Evolutionary conservation across 2,329 filamentous ascomycete species (phyloP).

Genomic region (Sporothrix brasiliensis): DNA sequence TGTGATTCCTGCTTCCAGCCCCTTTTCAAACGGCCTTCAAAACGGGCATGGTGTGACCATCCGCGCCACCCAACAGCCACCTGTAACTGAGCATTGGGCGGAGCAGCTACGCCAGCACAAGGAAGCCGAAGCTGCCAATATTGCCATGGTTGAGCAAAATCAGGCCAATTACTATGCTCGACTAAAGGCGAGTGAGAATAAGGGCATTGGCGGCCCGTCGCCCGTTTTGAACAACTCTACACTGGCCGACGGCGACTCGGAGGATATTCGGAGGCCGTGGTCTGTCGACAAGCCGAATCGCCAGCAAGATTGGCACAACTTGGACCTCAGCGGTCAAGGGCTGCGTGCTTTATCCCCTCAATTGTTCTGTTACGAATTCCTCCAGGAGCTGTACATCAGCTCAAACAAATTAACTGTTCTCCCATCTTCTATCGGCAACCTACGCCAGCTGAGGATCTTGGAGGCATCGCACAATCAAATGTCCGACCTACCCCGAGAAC

Average conservation of each 20-base stretch:
- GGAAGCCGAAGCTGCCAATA: slow-evolving; percentile 72
- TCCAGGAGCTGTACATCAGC: slow-evolving; percentile 89
- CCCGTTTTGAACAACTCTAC: slow-evolving; percentile 53
- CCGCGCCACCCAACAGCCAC: slow-evolving; percentile 47
- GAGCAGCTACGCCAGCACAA: slow-evolving; percentile 82
- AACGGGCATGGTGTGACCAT: slow-evolving; percentile 52
- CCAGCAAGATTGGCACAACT: slow-evolving; percentile 84
- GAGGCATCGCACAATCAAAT: slow-evolving; percentile 90
- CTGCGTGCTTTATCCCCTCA: slow-evolving; percentile 77
- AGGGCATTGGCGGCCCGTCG: slow-evolving; percentile 62
- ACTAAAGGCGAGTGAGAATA: slow-evolving; percentile 69
- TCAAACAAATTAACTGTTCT: slow-evolving; percentile 85
- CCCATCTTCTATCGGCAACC: slow-evolving; percentile 77
- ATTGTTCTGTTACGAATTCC: slow-evolving; percentile 84
- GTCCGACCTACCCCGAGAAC: slow-evolving; percentile 77
- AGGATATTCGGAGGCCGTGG: slow-evolving; percentile 61
- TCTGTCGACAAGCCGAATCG: slow-evolving; percentile 67
- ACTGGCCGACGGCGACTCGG: slow-evolving; percentile 57
- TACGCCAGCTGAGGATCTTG: slow-evolving; percentile 79
- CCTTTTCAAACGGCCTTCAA: slow-evolving; percentile 41
- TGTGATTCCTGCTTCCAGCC: slow-evolving; percentile 39
- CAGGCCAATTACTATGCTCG: slow-evolving; percentile 72
- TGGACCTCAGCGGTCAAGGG: slow-evolving; percentile 96
- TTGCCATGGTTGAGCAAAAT: slow-evolving; percentile 69
- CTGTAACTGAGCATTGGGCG: slow-evolving; percentile 74